These are phyloP conservation scores for Suillus cothurnatus DNA, from an alignment of 768 basidiomycete species.

Conservation along the genomic window DNA sequence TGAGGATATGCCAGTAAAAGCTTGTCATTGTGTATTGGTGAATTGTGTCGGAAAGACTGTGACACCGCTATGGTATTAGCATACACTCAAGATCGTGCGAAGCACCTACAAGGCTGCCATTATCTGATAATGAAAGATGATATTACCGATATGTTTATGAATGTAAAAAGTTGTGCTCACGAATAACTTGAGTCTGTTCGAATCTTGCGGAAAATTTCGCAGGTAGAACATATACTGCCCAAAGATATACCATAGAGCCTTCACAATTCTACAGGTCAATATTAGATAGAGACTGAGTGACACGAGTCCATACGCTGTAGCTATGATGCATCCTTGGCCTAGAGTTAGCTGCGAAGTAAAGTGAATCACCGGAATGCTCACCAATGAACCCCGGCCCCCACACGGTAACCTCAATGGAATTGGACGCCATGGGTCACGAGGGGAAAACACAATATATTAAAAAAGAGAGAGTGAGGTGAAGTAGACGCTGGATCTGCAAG, in stretches of 20 bases:
- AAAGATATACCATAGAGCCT: slow-evolving; percentile 23
- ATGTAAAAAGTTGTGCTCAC: slow-evolving; percentile 13
- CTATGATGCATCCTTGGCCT: slow-evolving; percentile 17
- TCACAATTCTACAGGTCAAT: neutral
- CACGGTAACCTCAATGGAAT: neutral
- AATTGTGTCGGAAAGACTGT: neutral
- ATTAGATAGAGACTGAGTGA: neutral
- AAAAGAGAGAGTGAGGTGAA: neutral
- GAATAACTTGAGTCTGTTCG: slow-evolving; percentile 12
- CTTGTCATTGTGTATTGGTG: neutral
- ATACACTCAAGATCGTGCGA: neutral
- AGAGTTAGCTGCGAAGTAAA: neutral
- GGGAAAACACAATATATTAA: neutral
- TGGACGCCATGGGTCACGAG: slow-evolving; percentile 13
- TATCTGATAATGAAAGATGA: neutral
- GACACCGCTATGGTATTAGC: neutral
- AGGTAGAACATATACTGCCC: slow-evolving; percentile 23
- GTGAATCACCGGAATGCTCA: slow-evolving; percentile 1
- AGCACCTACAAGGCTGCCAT: neutral
- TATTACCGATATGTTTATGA: neutral
- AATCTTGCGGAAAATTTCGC: slow-evolving; percentile 20
- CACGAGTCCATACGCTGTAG: slow-evolving; percentile 13
- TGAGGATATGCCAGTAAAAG: neutral
- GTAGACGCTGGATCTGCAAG: neutral
- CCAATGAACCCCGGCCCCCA: slow-evolving; percentile 24